Percentiles rank a stretch among this genome's conserved stretches.
These are phyloP conservation scores for Ilyonectria mors-panacis DNA, from an alignment of 2,329 filamentous ascomycete species.

Conservation along the genomic window DNA sequence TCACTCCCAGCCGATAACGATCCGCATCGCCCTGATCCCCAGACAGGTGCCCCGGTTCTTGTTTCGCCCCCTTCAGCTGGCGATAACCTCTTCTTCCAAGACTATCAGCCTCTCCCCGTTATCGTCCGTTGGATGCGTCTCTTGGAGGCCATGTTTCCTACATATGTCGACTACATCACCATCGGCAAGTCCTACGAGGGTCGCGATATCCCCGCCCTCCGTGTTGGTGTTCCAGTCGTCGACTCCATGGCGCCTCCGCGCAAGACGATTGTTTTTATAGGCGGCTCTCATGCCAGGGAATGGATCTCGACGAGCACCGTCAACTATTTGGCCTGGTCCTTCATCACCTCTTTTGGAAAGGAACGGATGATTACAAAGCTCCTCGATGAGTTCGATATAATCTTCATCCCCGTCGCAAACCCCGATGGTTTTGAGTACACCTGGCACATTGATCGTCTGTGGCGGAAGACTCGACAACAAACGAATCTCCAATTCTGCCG, in stretches of 20 bases:
- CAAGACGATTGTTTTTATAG: constrained; percentile 85
- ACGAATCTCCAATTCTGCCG: constrained; percentile 87
- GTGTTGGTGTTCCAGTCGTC: constrained; percentile 74
- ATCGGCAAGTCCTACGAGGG: constrained; percentile 92
- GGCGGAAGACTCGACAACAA: constrained; percentile 93
- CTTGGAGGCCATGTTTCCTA: constrained; percentile 90
- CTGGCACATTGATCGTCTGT: constrained; percentile 91
- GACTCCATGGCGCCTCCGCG: constrained; percentile 64
- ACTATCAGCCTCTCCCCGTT: constrained; percentile 90
- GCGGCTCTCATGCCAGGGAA: constrained; percentile 92
- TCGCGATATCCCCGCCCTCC: constrained; percentile 86
- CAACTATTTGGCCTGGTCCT: constrained; percentile 89
- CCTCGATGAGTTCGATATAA: constrained; percentile 86
- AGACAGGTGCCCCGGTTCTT: constrained; percentile 50
- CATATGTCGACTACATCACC: constrained; percentile 79
- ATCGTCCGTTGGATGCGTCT: constrained; percentile 94
- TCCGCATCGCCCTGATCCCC: constrained; percentile 38
- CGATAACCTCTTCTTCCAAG: constrained; percentile 89
- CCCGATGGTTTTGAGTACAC: constrained; percentile 96
- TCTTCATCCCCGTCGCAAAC: constrained; percentile 91
- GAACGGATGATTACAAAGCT: constrained; percentile 80
- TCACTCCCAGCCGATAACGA: constrained; percentile 48
- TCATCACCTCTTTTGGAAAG: constrained; percentile 88
- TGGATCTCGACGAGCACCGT: constrained; percentile 96
- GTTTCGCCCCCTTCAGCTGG: constrained; percentile 53